Base-by-base conservation (phyloP, 805 yeast species). In the Candida tammaniensis region DNA sequence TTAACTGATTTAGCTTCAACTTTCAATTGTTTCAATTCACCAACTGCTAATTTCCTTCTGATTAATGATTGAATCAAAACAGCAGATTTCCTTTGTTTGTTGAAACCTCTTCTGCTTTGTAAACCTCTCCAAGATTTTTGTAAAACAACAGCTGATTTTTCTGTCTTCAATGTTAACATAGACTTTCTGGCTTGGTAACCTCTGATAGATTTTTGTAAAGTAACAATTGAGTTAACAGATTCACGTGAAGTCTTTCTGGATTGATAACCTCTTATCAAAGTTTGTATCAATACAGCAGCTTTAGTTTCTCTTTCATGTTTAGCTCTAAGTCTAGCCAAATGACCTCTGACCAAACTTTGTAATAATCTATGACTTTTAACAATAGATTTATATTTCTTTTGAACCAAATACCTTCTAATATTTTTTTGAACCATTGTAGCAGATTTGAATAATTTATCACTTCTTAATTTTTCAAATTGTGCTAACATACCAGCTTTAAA, bases 401-500 rank as follows among this genome's bases (percentile, higher is more conserved):
- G 82, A 55, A 75, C 78, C 46, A 73, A 67, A 17, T 71, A 61
- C 52, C 77, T 82, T 52, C 84, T 76, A 55, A 89, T 66, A 50
- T 83, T 76, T 72, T 86, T 87, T 65, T 93, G 98, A 47, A 91
- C 82, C 61, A 83, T 63, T 11, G 79, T 80, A 4, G 96, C 96
- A 29, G 95, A 80, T 33, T 67, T 73, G 52, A 75, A 75, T 47
- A 88, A 74, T 51, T 88, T 86, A 43, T 82, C 85, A 20, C 88
- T 67, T 59, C 97, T 79, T 52, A 83, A 63, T 48, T 86, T 86
- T 62, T 91, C 98, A 49, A 91, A 71, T 43, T 79, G 80, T 4
- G 97, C 98, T 57, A 91, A 70, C 83, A 91, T 85, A 55, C 98
- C 98, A 19, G 97, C 96, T 52, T 95, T 83, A 68, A 91, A 86